A percentile compares a stretch with the other conserved stretches of the same genome.
phyloP scores from a whole-genome alignment of 805 yeast species.

The Lachancea sp. region DNA sequence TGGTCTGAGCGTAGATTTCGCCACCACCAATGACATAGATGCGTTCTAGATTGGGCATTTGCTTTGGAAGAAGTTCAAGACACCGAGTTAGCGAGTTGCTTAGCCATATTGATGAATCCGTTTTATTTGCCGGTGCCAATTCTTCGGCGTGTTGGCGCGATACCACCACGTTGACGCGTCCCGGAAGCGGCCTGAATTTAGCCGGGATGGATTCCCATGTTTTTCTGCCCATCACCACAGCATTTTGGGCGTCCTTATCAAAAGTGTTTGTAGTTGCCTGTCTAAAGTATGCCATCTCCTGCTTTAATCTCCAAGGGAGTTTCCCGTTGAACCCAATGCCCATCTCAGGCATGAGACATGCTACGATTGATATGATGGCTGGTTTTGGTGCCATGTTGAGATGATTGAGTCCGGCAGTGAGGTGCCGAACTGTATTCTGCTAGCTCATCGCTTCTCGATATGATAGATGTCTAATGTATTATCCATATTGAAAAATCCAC shows the following conservation, averaged over 20 bases:
- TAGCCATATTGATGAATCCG: constrained; percentile 19
- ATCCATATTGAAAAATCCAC: no score
- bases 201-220: constrained; percentile 93
- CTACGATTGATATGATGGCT: constrained; percentile 66
- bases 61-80: constrained; percentile 26
- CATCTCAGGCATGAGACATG: constrained; percentile 69
- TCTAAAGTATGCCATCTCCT: constrained; percentile 82
- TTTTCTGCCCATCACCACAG: constrained; percentile 91
- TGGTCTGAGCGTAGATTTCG: constrained; percentile 62
- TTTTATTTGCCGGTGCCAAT: constrained; percentile 7
- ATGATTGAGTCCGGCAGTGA: background rate
- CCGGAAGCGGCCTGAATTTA: constrained; percentile 75
- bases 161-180: constrained; percentile 67
- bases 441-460: no score
- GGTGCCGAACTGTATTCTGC: background rate
- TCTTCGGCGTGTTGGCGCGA: constrained; percentile 39
- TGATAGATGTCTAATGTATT: no score
- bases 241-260: constrained; percentile 44
- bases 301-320: constrained; percentile 80
- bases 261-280: constrained; percentile 52
- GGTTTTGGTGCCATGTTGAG: constrained; percentile 7
- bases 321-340: constrained; percentile 83
- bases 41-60: constrained; percentile 38
- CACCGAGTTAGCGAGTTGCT: constrained; percentile 44
- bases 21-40: constrained; percentile 92